Percentiles rank a stretch among this genome's conserved stretches.
phyloP scores from a whole-genome alignment of 441 rosid species.

The Croton setiger region DNA sequence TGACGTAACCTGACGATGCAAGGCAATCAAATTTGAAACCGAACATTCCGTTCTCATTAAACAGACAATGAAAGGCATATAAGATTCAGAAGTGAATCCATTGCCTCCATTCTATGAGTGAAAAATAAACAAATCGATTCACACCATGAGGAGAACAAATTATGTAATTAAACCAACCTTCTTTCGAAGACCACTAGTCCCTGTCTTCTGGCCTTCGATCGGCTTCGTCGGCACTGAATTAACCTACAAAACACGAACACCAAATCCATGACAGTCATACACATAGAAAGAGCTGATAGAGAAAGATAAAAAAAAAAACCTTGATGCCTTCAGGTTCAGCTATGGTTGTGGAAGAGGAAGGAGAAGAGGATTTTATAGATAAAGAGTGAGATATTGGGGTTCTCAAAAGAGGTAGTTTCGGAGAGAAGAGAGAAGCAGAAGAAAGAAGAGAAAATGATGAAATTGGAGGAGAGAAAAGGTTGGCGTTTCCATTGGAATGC shows the following conservation, averaged over 20 bases:
- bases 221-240: conserved; percentile 81
- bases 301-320: conserved; percentile 33
- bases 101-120: background rate
- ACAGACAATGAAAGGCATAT: background rate
- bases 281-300: background rate
- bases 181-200: conserved; percentile 92
- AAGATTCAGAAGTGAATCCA: conserved; percentile 9
- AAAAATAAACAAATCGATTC: background rate
- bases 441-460: conserved; percentile 22
- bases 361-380: conserved; percentile 39
- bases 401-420: conserved; percentile 30
- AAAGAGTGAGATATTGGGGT: conserved; percentile 20
- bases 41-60: background rate
- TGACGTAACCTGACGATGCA: background rate
- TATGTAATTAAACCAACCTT: conserved; percentile 43
- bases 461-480: conserved; percentile 16
- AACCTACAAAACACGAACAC: conserved; percentile 35
- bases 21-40: background rate
- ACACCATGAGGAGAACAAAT: background rate
- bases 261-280: background rate
- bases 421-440: conserved; percentile 14
- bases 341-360: conserved; percentile 55
- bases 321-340: conserved; percentile 76
- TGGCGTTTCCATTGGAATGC: conserved; percentile 12
- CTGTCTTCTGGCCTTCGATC: conserved; percentile 89